Evolutionary conservation across 2,329 filamentous ascomycete species (phyloP).

Genomic region (Curvularia verruculosa): DNA sequence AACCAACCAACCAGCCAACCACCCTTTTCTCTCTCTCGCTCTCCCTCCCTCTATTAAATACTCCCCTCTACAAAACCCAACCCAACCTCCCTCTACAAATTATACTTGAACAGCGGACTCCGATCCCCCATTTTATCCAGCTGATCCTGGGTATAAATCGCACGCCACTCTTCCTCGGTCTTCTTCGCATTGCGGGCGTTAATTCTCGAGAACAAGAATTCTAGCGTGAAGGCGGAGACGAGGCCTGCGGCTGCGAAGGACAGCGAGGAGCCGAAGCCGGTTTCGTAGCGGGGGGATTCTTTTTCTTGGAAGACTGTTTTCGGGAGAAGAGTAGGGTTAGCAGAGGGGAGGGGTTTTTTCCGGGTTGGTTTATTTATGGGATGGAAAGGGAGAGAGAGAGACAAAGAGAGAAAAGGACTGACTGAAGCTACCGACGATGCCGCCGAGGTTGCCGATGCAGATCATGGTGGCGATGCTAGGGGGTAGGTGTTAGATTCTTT

Average conservation of each 20-base stretch:
- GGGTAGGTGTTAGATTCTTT: conserved; percentile 25
- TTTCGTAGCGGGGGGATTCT: conserved; percentile 42
- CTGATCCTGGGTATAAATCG: conserved; percentile 45
- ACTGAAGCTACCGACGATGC: conserved; percentile 40
- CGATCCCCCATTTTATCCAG: conserved; percentile 48
- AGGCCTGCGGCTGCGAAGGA: conserved; percentile 31
- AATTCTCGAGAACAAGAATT: conserved; percentile 36
- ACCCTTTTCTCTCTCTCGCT: too few relatives aligned
- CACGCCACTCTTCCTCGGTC: conserved; percentile 43
- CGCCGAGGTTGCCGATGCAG: conserved; percentile 32
- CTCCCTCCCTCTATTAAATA: too few relatives aligned
- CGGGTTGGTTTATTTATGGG: too few relatives aligned
- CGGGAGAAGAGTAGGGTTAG: too few relatives aligned
- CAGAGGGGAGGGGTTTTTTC: too few relatives aligned
- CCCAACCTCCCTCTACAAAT: conserved; percentile 11
- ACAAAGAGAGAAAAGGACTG: too few relatives aligned
- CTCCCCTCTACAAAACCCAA: too few relatives aligned
- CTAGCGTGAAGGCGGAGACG: conserved; percentile 4
- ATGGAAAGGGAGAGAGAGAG: too few relatives aligned
- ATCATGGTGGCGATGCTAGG: conserved; percentile 35
- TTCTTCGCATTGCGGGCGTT: conserved; percentile 44
- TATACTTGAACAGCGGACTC: conserved; percentile 50
- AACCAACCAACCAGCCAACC: too few relatives aligned
- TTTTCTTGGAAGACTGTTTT: conserved; percentile 41
- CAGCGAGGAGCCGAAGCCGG: conserved; percentile 42